Percentiles rank a stretch among this genome's conserved stretches.
Conservation (phyloP, 768 basidiomycete species). For the Amyloporia xantha region DNA sequence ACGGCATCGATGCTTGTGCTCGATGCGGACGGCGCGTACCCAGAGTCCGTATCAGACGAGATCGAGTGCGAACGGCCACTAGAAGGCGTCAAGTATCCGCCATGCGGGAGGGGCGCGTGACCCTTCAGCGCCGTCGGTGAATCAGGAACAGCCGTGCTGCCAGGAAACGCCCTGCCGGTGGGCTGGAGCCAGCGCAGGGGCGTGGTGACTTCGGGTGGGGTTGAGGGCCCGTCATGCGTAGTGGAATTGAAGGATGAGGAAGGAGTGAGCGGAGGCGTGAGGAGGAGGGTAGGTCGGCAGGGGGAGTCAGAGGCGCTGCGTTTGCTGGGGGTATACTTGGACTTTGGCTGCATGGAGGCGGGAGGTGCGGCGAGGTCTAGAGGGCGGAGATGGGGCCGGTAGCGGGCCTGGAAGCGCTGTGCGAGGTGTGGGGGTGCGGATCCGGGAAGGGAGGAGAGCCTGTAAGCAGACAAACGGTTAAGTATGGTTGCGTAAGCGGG, state of each 20-base stretch:
- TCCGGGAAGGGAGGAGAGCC: constrained; percentile 44
- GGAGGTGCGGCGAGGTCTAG: constrained; percentile 26
- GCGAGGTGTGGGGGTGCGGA: constrained; percentile 32
- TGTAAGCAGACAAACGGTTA: constrained; percentile 13
- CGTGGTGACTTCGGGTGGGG: constrained; percentile 14
- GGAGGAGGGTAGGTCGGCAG: constrained; percentile 29
- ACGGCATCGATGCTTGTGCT: not conserved
- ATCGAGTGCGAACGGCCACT: constrained; percentile 15
- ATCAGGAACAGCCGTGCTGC: constrained; percentile 1
- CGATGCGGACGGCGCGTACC: not conserved
- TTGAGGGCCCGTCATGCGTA: constrained; percentile 23
- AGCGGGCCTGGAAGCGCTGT: constrained; percentile 21
- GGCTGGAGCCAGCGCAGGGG: constrained; percentile 12
- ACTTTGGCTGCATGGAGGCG: constrained; percentile 15
- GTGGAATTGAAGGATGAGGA: constrained; percentile 45
- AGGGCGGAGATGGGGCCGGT: constrained; percentile 26
- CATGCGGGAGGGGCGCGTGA: constrained; percentile 2
- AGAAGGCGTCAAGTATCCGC: constrained; percentile 15
- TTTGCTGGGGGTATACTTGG: constrained; percentile 3
- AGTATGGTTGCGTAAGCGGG: not conserved
- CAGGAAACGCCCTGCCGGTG: constrained; percentile 7
- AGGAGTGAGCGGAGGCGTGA: constrained; percentile 69
- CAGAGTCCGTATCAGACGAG: constrained; percentile 11
- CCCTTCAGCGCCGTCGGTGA: constrained; percentile 10
- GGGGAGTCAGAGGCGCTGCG: constrained; percentile 9